A percentile compares a stretch with the other conserved stretches of the same genome.
These are phyloP conservation scores for Emergomyces pasteurianus DNA, from an alignment of 2,329 filamentous ascomycete species.

Conservation along the genomic window DNA sequence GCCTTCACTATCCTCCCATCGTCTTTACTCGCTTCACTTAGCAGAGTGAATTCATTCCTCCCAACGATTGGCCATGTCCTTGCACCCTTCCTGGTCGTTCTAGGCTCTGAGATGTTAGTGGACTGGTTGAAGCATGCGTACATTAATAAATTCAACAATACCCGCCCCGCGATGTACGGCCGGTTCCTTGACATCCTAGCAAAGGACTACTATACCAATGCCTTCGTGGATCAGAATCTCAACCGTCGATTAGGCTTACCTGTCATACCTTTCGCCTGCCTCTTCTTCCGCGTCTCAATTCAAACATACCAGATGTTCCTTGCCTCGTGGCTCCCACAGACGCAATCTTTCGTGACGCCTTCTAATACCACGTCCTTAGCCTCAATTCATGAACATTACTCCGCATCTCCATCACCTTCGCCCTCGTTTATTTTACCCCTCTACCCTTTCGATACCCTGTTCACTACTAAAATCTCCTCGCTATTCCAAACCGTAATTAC, in stretches of 20 bases:
- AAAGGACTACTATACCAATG: conserved; percentile 96
- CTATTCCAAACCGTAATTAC: conserved; percentile 30
- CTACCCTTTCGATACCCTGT: conserved; percentile 43
- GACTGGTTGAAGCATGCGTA: conserved; percentile 97
- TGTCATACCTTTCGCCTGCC: conserved; percentile 78
- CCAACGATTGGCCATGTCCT: conserved; percentile 60
- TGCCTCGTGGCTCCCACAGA: conserved; percentile 66
- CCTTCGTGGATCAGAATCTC: conserved; percentile 80
- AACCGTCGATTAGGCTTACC: conserved; percentile 83
- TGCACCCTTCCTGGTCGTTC: conserved; percentile 83
- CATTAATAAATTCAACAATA: conserved; percentile 97
- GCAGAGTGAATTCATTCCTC: conserved; percentile 31
- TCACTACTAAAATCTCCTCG: conserved; percentile 15
- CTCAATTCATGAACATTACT: conserved; percentile 37
- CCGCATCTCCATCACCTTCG: conserved; percentile 42
- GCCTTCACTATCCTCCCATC: conserved; percentile 73
- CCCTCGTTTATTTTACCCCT: conserved; percentile 24
- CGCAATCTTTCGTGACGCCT: conserved; percentile 27
- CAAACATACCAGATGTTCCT: conserved; percentile 99
- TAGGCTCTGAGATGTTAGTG: conserved; percentile 92
- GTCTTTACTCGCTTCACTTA: conserved; percentile 35
- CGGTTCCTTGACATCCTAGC: conserved; percentile 86
- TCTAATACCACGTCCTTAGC: conserved; percentile 27
- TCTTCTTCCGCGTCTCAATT: conserved; percentile 87
- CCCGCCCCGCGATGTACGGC: conserved; percentile 78